Evolutionary conservation across 768 basidiomycete genomes (phyloP).

Genomic region (Lanmaoa pseudosensibilis): DNA sequence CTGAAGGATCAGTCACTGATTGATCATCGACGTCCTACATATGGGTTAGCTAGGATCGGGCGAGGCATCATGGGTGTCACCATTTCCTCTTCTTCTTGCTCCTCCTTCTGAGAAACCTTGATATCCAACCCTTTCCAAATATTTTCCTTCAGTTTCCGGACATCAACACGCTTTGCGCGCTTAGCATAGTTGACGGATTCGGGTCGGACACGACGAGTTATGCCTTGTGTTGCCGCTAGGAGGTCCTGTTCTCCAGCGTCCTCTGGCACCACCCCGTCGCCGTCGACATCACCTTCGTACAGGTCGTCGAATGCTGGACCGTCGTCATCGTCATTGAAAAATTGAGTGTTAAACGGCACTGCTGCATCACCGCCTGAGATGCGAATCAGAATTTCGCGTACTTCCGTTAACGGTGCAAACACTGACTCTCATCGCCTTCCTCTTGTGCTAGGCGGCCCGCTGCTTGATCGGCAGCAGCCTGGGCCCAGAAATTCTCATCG

Average conservation of each 20-base stretch:
- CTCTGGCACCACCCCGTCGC: constrained; percentile 43
- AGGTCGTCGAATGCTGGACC: constrained; percentile 68
- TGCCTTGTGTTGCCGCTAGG: constrained; percentile 74
- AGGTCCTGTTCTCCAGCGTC: constrained; percentile 85
- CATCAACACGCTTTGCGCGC: constrained; percentile 94
- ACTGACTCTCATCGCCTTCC: constrained; percentile 65
- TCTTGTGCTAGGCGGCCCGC: constrained; percentile 53
- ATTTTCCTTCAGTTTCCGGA: constrained; percentile 94
- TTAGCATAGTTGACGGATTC: constrained; percentile 93
- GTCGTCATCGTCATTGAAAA: constrained; percentile 94
- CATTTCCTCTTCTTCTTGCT: constrained; percentile 52
- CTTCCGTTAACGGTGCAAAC: not conserved
- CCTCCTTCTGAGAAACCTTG: constrained; percentile 42
- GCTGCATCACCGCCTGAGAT: constrained; percentile 46
- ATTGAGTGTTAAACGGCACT: constrained; percentile 89
- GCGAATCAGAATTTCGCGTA: constrained; percentile 11
- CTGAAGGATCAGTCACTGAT: constrained; percentile 58
- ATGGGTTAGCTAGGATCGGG: not conserved
- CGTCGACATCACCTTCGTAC: constrained; percentile 48
- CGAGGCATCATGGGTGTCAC: constrained; percentile 36
- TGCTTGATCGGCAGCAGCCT: constrained; percentile 84
- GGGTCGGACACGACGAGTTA: constrained; percentile 76
- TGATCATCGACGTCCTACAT: constrained; percentile 55
- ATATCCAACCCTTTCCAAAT: constrained; percentile 95
- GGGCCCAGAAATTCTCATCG: constrained; percentile 97